Percentiles rank a stretch among this genome's conserved stretches.
phyloP scores from a whole-genome alignment of 2,329 filamentous ascomycete genomes.

The Ophiocordyceps unilateralis region DNA sequence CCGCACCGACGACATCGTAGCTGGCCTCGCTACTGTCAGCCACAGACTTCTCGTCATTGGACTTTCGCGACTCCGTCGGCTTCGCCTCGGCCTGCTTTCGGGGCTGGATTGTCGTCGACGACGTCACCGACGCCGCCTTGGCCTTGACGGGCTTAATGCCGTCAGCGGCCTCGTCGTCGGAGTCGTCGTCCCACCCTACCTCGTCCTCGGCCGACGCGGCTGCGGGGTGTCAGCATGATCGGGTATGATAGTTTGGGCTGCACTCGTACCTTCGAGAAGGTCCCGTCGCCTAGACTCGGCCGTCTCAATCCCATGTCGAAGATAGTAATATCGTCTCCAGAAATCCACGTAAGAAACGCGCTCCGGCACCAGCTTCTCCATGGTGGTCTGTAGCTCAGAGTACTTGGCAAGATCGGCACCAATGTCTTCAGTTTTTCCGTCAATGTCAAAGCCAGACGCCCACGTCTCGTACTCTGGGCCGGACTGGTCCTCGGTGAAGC shows the following conservation, averaged over 20 bases:
- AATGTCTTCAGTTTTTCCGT: slow-evolving; percentile 72
- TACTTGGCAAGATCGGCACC: slow-evolving; percentile 70
- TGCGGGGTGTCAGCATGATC: slow-evolving; percentile 10
- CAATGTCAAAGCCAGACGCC: slow-evolving; percentile 58
- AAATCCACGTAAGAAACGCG: slow-evolving; percentile 78
- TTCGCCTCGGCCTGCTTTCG: slow-evolving; percentile 34
- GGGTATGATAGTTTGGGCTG: not conserved
- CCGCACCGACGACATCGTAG: slow-evolving; percentile 78
- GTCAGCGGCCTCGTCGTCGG: slow-evolving; percentile 26
- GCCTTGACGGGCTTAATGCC: not conserved
- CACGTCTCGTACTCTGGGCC: slow-evolving; percentile 60
- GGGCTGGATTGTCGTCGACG: slow-evolving; percentile 44
- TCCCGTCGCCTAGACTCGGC: slow-evolving; percentile 81
- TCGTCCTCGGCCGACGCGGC: slow-evolving; percentile 58
- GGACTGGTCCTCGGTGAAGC: slow-evolving; percentile 66
- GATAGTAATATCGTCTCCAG: slow-evolving; percentile 91
- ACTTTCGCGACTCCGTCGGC: slow-evolving; percentile 48
- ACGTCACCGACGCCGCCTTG: slow-evolving; percentile 32
- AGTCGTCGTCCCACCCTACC: slow-evolving; percentile 56
- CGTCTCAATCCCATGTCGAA: slow-evolving; percentile 81
- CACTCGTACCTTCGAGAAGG: slow-evolving; percentile 63
- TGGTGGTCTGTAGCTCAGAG: slow-evolving; percentile 65
- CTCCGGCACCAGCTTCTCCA: slow-evolving; percentile 94
- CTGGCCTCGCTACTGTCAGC: slow-evolving; percentile 76
- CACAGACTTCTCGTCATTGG: slow-evolving; percentile 78